Evolutionary conservation across 1,284 basidiomycete genomes (phyloP), one percentile per base, ranked within the genome.

Genomic region (Erythrobasidium hasegawianum): DNA sequence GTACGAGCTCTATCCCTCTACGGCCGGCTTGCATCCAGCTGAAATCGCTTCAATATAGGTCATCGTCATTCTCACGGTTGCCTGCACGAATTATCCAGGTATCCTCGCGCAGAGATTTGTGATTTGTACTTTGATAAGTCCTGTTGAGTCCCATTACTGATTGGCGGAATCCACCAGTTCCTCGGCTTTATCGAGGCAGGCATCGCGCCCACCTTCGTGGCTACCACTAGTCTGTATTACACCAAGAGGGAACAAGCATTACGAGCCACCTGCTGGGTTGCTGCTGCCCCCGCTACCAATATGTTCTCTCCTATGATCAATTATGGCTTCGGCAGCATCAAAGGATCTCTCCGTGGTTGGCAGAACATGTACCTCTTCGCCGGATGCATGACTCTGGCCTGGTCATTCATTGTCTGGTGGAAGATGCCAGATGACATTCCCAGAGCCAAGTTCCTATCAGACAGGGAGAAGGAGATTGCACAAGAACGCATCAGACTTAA

Each of bases 181-280:
- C 50, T 61, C 29, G 59, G 59, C 11, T 55, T 61, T 33, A 61
- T 55, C 24, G 59, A 61, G 54, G 59, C 59, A 22, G 59, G 59
- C 43, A 55, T 61, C n/a, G 50, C 52, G 2, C 59, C 59, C n/a
- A 41, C 49, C 27, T 61, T 61, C 50, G 59, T 61, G 18, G 40
- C 52, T n/a, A 39, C 54, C 1, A 61, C 45, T 29, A 52, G 38
- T 14, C 33, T 61, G 59, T 61, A 55, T 33, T 61, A 61, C 50
- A 61, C 59, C 59, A 61, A 61, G 59, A 27, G 58, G 50, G 58
- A 59, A 39, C 45, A 59, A 49, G 58, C 58, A 14, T 59, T 59
- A 29, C 58, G 58, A 50, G 58, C 58, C 11, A 49, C 58, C 0
- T 39, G 49, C 27, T 59, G 58, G 58, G 58, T 59, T 10, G 58